These are phyloP conservation scores for Arachis hypogaea DNA, from an alignment of 306 rosid genomes.

Conservation along the genomic window DNA sequence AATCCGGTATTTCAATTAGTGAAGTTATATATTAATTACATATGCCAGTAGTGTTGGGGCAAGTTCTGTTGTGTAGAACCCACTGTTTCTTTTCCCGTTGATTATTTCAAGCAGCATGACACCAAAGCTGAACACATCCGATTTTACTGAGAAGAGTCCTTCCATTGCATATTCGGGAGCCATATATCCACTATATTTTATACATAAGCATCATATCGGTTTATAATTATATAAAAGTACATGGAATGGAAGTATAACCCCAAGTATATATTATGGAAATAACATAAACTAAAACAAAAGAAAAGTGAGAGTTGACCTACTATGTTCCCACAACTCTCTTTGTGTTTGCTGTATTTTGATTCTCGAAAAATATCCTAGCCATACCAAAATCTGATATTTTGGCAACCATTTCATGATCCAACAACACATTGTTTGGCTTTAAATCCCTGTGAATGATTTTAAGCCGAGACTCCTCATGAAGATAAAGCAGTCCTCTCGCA, in stretches of 20 bases:
- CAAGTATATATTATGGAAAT: neutral
- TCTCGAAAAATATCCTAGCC: slow-evolving; percentile 59
- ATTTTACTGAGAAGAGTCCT: slow-evolving; percentile 57
- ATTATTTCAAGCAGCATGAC: slow-evolving; percentile 61
- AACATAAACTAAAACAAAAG: neutral
- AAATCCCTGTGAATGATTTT: slow-evolving; percentile 64
- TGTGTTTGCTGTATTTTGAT: slow-evolving; percentile 54
- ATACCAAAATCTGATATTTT: slow-evolving; percentile 71
- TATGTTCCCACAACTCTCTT: slow-evolving; percentile 67
- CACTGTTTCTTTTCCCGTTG: slow-evolving; percentile 53
- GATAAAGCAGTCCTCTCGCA: slow-evolving; percentile 56
- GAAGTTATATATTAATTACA: slow-evolving; percentile 41
- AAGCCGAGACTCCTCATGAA: slow-evolving; percentile 61
- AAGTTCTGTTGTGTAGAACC: slow-evolving; percentile 48
- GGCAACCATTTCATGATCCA: slow-evolving; percentile 51
- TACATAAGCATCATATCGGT: neutral
- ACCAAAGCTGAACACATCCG: slow-evolving; percentile 70
- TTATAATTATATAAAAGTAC: neutral
- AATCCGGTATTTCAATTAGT: neutral
- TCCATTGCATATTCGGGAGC: slow-evolving; percentile 70
- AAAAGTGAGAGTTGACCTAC: slow-evolving; percentile 37
- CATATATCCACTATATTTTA: slow-evolving; percentile 57
- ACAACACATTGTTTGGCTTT: slow-evolving; percentile 59
- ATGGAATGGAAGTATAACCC: neutral
- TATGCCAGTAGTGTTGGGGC: slow-evolving; percentile 52